A percentile compares a stretch with the other conserved stretches of the same genome.
These are phyloP conservation scores for Quercus engelmannii DNA, from an alignment of 306 rosid species.

Conservation along the genomic window DNA sequence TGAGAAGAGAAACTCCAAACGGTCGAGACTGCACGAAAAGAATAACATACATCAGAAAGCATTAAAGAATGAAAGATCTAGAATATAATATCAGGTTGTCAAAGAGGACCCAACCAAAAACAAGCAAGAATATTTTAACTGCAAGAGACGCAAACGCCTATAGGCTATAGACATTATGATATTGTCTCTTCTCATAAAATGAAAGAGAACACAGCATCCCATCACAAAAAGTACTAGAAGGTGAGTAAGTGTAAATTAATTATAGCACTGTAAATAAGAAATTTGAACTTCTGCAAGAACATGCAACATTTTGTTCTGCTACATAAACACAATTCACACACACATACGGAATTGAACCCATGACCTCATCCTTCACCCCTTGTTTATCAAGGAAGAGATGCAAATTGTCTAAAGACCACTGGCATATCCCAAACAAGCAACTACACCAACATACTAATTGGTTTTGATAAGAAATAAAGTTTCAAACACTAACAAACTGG, in stretches of 20 bases:
- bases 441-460: neutral
- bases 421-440: neutral
- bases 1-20: slow-evolving; percentile 90
- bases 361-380: neutral
- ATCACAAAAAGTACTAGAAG: neutral
- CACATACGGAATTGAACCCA: neutral
- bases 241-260: neutral
- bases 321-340: neutral
- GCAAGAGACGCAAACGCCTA: neutral
- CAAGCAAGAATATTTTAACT: neutral
- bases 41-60: neutral
- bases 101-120: neutral
- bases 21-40: slow-evolving; percentile 73
- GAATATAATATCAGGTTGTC: neutral
- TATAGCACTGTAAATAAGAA: neutral
- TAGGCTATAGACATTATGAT: neutral
- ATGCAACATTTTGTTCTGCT: neutral
- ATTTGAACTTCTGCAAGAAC: neutral
- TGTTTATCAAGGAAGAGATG: neutral
- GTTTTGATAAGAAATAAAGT: neutral
- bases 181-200: neutral
- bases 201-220: neutral
- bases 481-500: neutral
- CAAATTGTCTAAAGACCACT: neutral
- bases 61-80: neutral